These are phyloP conservation scores for Claviceps paspali DNA, from an alignment of 2,329 filamentous ascomycete species.

Conservation along the genomic window DNA sequence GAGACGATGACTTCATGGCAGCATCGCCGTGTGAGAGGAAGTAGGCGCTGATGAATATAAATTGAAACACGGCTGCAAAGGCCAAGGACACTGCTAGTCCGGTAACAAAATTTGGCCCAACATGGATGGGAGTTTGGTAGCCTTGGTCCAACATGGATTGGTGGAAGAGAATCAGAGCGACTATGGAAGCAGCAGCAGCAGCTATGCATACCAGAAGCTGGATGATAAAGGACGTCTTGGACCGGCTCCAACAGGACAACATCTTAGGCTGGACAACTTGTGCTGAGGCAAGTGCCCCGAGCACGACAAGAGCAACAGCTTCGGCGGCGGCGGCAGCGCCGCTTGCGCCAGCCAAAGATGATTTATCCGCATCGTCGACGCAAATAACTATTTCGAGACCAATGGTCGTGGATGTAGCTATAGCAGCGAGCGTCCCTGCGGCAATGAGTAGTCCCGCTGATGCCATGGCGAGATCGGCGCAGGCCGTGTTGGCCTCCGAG, in stretches of 20 bases:
- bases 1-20: conserved; percentile 8
- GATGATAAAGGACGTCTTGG: conserved; percentile 13
- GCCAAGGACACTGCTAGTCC: conserved; percentile 30
- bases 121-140: conserved; percentile 1
- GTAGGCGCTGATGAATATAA: conserved; percentile 31
- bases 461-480: conserved; percentile 6
- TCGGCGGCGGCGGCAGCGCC: conserved; percentile 16
- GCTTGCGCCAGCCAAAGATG: conserved; percentile 8
- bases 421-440: conserved; percentile 8
- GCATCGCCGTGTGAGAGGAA: conserved; percentile 23
- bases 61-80: conserved; percentile 29
- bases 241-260: conserved; percentile 11
- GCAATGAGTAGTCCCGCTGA: conserved; percentile 4
- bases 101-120: conserved; percentile 22
- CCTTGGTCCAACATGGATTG: conserved; percentile 10
- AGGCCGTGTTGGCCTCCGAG: neutral
- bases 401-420: conserved; percentile 8
- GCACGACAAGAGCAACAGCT: conserved; percentile 12
- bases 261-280: conserved; percentile 10
- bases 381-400: conserved; percentile 9
- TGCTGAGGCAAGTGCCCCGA: conserved; percentile 20
- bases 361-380: conserved; percentile 3
- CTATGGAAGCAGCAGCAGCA: conserved; percentile 29
- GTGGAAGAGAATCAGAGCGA: conserved; percentile 25
- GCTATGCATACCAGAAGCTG: conserved; percentile 25